Evolutionary conservation across 2,329 filamentous ascomycete species (phyloP).

Genomic region (Aureobasidium zeae): DNA sequence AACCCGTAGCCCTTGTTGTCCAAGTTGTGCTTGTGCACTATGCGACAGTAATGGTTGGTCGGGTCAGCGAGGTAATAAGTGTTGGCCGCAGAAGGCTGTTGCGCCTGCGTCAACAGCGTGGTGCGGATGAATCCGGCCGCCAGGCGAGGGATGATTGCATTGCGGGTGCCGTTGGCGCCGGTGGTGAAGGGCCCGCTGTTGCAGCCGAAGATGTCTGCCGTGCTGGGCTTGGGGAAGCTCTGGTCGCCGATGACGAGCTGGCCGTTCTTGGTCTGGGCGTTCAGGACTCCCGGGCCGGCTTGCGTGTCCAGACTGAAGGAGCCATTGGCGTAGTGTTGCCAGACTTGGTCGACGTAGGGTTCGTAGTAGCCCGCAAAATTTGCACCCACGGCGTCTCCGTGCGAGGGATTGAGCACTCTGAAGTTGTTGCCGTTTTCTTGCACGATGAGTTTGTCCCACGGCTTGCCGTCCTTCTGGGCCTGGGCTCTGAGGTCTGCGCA

Average conservation of each 20-base stretch:
- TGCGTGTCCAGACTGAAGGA: conserved; percentile 54
- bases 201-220: conserved; percentile 59
- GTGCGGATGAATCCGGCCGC: conserved; percentile 68
- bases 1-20: conserved; percentile 53
- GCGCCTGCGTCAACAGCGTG: conserved; percentile 48
- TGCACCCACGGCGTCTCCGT: conserved; percentile 38
- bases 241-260: conserved; percentile 38
- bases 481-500: conserved; percentile 49
- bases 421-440: conserved; percentile 30
- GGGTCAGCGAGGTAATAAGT: conserved; percentile 28
- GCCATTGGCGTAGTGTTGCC: conserved; percentile 36
- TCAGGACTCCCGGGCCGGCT: conserved; percentile 45
- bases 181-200: conserved; percentile 53
- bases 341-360: conserved; percentile 44
- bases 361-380: conserved; percentile 48
- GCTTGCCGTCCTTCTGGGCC: conserved; percentile 45
- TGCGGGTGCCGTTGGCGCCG: conserved; percentile 34
- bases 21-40: conserved; percentile 49
- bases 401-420: conserved; percentile 39
- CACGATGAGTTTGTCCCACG: conserved; percentile 56
- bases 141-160: conserved; percentile 63
- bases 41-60: conserved; percentile 47
- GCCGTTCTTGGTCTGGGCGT: conserved; percentile 38
- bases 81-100: conserved; percentile 29
- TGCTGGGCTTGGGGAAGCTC: conserved; percentile 49